Evolutionary conservation across 2,329 filamentous ascomycete genomes (phyloP), one percentile per base, ranked within the genome.

Genomic region (Colletotrichum musicola): DNA sequence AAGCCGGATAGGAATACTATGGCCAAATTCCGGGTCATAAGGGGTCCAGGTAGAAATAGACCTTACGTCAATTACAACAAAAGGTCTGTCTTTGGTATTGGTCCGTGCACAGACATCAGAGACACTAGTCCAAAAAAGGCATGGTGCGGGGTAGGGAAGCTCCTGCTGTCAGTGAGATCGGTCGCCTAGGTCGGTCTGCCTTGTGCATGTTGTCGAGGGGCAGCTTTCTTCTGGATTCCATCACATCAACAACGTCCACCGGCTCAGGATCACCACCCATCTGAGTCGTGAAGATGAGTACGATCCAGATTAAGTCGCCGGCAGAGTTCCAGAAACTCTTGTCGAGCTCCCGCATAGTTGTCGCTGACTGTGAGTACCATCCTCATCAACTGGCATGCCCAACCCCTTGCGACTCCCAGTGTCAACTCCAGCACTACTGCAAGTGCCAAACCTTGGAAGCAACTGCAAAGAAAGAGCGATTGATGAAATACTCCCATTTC

Each of bases 321-420:
- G 83, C 84, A 75, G 90, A 95, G 76, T 91, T 97, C 75, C 86
- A 85, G 74, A 81, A 83, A 38, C 81, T 96, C 69, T 85, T 97
- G 70, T 87, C 87, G 70, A 89, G 87, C 63, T 94, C 93, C 40
- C 89, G 88, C 72, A 89, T 97, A 68, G 93, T 98, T 49, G 91
- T 98, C 62, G 90, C 92, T 76, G 93, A 97, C 82, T 98, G 94
- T 97, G 84, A 87, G 93, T 85, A 69, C 64, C 66, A 7, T 35
- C 30, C 9, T 10, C 69, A 55, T 60, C 50, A 13, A 20, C 46
- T 22, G 22, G 7, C 12, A 18, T 12, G 9, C n/a, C n/a, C 46
- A 49, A 20, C 4, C 40, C 51, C 75, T 74, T 77, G 70, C 73
- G 65, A 70, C 62, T 40, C 63, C 47, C 44, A 44, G 35, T 7